These are phyloP conservation scores for Tylopilus vinaceipallidus DNA, from an alignment of 768 basidiomycete genomes.

Conservation along the genomic window DNA sequence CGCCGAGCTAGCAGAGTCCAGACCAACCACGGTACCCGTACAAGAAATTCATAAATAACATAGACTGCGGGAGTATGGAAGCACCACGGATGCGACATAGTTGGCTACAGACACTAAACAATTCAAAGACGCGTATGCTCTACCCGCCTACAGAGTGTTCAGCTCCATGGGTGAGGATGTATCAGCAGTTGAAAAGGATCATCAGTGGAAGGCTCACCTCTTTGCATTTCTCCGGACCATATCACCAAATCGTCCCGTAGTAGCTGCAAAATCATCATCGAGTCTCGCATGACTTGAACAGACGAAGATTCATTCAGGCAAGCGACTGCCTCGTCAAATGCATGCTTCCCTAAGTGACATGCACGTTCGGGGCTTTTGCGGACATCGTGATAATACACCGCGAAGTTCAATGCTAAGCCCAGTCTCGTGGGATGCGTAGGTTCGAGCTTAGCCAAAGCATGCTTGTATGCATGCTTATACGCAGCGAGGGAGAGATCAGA, in stretches of 20 bases:
- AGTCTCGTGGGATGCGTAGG: slow-evolving; percentile 84
- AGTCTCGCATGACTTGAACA: slow-evolving; percentile 56
- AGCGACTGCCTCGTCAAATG: slow-evolving; percentile 86
- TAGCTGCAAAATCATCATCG: slow-evolving; percentile 80
- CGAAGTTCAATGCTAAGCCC: slow-evolving; percentile 87
- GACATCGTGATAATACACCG: slow-evolving; percentile 92
- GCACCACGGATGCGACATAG: background rate
- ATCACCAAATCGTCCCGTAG: slow-evolving; percentile 82
- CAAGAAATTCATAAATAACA: slow-evolving; percentile 10
- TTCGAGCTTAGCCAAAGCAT: slow-evolving; percentile 70
- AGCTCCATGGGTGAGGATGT: slow-evolving; percentile 17
- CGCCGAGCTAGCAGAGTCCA: background rate
- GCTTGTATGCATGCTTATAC: slow-evolving; percentile 84
- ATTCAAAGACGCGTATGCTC: background rate
- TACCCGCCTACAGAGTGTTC: slow-evolving; percentile 22
- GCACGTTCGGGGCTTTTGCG: slow-evolving; percentile 82
- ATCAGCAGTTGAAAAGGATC: slow-evolving; percentile 11
- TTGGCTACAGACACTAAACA: slow-evolving; percentile 1
- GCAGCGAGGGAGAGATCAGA: slow-evolving; percentile 78
- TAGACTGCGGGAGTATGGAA: slow-evolving; percentile 6
- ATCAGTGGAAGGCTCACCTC: slow-evolving; percentile 28
- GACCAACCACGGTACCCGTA: background rate
- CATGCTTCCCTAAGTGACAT: slow-evolving; percentile 87
- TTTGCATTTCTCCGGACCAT: slow-evolving; percentile 76
- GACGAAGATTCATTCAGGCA: slow-evolving; percentile 49